These are phyloP conservation scores for Aspergillus hancockii DNA, from an alignment of 495 filamentous ascomycete genomes.

Conservation along the genomic window DNA sequence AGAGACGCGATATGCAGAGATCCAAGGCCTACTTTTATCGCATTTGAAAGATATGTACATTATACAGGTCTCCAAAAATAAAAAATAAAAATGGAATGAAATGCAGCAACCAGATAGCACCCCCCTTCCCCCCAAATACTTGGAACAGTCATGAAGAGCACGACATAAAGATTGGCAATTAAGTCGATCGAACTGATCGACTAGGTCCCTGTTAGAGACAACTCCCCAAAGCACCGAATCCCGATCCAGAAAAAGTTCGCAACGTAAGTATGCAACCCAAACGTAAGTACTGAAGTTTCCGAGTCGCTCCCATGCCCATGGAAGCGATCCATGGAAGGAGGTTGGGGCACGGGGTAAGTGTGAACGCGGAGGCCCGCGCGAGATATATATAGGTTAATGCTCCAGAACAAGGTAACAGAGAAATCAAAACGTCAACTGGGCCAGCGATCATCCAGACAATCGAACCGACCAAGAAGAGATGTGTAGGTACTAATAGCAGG, in stretches of 20 bases:
- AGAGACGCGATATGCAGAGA: background rate
- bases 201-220: background rate
- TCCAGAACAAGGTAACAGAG: constrained; percentile 9
- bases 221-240: constrained; percentile 8
- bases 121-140: constrained; percentile 10
- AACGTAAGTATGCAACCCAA: background rate
- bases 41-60: constrained; percentile 22
- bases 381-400: constrained; percentile 7
- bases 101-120: constrained; percentile 16
- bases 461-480: constrained; percentile 11
- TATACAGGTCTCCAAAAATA: constrained; percentile 27
- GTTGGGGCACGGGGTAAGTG: constrained; percentile 1
- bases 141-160: constrained; percentile 23
- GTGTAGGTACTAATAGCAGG: constrained; percentile 6
- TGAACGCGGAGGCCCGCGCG: constrained; percentile 1
- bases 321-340: background rate
- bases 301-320: background rate
- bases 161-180: constrained; percentile 20
- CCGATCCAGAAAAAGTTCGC: constrained; percentile 8
- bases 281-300: background rate
- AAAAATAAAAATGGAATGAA: constrained; percentile 21
- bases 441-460: constrained; percentile 24
- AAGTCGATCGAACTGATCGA: background rate
- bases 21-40: constrained; percentile 23
- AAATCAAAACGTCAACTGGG: constrained; percentile 17